Conservation (phyloP, 768 basidiomycete genomes). For the Cantharellus anzutake region DNA sequence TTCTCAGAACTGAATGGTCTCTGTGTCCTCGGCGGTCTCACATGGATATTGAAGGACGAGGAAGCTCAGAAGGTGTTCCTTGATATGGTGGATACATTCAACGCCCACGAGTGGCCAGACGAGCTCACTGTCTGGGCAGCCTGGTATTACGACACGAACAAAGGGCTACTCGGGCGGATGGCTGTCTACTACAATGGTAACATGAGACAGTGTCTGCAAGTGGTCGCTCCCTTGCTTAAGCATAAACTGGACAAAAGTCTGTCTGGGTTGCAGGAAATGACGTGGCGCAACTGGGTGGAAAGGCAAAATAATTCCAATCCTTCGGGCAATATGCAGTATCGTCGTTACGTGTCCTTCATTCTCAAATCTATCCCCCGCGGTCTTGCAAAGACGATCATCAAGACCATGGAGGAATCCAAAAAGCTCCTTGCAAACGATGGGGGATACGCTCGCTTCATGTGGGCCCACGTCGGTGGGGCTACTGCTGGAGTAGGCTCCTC, state of each 20-base stretch:
- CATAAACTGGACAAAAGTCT: neutral
- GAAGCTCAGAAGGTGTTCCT: neutral
- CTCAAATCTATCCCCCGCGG: neutral
- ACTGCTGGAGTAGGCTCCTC: neutral
- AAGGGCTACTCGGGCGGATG: neutral
- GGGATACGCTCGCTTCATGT: neutral
- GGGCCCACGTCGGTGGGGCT: neutral
- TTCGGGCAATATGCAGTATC: neutral
- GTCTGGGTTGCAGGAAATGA: neutral
- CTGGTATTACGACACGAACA: neutral
- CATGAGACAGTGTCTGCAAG: neutral
- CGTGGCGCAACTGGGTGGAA: neutral
- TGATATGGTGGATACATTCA: neutral
- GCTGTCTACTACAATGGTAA: neutral
- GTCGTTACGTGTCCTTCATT: neutral
- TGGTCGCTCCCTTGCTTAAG: neutral
- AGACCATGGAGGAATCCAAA: neutral
- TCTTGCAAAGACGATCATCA: neutral
- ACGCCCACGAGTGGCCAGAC: neutral
- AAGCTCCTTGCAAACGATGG: neutral
- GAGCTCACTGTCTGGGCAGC: neutral
- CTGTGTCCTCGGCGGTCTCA: neutral
- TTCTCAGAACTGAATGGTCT: neutral
- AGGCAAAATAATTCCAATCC: neutral
- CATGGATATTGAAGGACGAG: neutral